Base-by-base conservation (phyloP, 768 basidiomycete species). In the Tephrocybe sp. region DNA sequence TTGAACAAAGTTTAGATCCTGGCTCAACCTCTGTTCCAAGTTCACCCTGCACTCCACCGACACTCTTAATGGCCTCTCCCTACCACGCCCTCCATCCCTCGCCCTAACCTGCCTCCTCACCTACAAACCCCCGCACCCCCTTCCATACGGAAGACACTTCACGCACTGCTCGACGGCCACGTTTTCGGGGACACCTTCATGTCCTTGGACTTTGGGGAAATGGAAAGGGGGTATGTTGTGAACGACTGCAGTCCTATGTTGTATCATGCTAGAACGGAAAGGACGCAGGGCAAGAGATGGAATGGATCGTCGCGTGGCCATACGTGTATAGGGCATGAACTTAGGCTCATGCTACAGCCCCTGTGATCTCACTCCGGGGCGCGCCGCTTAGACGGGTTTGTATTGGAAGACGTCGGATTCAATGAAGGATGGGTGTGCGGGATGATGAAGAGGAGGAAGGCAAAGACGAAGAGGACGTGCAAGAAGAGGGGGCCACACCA, bases 171-270 rank as follows among this genome's bases (percentile, higher is more conserved):
- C 26, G 93, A 98, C 53, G 88, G 92, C 38, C 85, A 84, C 5
- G 72, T 86, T 39, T 97, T 94, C 83, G 73, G 94, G n/a, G 96
- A 98, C 60, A 84, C 89, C 56, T 78, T 98, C 4, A 77, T 84
- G 2, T 75, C 81, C 12, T 77, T 98, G 35, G 77, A 88, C 49
- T 69, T 95, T 9, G 70, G 71, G n/a, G 62, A 65, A 8, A 74
- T 81, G 16, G 78, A 79, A 56, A 77, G 96, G 26, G 57, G 61
- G 2, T 85, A 85, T 54, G 70, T 92, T 12, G 75, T 97, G 7
- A 81, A 85, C 25, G 73, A 87, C 15, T 61, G 87, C 49, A 79
- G 89, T 26, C 78, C 93, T 21, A 62, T 98, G 1, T 72, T 96
- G 2, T 99, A 63, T 90, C 53, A 89, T 98, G 86, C 76, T 90